These are phyloP conservation scores for Spathaspora hagerdaliae DNA, from an alignment of 805 yeast genomes.

Conservation along the genomic window DNA sequence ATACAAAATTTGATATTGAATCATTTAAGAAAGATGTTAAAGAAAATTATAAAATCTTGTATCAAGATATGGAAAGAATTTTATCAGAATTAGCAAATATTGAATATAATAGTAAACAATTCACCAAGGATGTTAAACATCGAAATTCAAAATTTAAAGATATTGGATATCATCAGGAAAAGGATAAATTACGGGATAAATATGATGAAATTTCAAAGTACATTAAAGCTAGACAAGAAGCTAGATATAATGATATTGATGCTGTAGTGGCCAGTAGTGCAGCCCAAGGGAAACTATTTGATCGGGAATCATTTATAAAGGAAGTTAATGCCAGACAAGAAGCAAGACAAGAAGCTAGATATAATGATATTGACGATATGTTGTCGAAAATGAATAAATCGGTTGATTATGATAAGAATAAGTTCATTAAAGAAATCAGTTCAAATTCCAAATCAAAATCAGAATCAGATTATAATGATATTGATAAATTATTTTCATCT, in stretches of 20 bases:
- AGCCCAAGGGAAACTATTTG: too few relatives aligned
- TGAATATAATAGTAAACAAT: too few relatives aligned
- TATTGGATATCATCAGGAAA: too few relatives aligned
- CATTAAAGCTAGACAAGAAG: too few relatives aligned
- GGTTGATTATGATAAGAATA: constrained; percentile 6
- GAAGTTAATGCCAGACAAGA: not conserved
- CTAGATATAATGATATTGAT: too few relatives aligned
- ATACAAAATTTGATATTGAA: constrained; percentile 16
- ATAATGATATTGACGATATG: constrained; percentile 15
- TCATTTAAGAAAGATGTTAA: constrained; percentile 11
- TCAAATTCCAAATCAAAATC: constrained; percentile 17
- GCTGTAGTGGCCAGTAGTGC: too few relatives aligned
- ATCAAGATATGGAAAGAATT: not conserved
- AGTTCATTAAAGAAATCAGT: constrained; percentile 18
- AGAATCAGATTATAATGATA: not conserved
- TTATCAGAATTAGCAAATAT: not conserved
- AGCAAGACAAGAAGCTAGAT: constrained; percentile 4
- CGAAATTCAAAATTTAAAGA: too few relatives aligned
- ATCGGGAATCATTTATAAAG: too few relatives aligned
- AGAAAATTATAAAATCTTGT: not conserved
- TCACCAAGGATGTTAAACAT: too few relatives aligned
- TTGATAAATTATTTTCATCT: not conserved
- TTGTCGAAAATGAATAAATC: constrained; percentile 8
- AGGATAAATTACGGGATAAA: too few relatives aligned
- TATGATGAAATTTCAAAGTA: too few relatives aligned